A percentile compares a stretch with the other conserved stretches of the same genome.
Evolutionary conservation across 2,329 filamentous ascomycete genomes (phyloP).

Genomic region (Leptographium wingfieldii): DNA sequence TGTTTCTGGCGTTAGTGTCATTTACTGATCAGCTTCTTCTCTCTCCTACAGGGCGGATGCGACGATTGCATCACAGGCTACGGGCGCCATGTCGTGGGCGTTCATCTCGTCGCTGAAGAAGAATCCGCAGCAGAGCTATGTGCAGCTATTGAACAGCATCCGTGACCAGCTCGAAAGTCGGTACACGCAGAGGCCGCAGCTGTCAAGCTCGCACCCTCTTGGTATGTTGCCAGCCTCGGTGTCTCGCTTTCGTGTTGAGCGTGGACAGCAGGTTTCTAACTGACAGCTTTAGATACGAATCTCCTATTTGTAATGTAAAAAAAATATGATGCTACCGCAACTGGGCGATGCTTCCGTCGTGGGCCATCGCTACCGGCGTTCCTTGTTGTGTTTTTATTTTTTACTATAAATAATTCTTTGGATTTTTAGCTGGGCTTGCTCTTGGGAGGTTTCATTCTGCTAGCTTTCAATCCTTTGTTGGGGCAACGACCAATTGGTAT

Average conservation of each 20-base stretch:
- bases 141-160: slow-evolving; percentile 91
- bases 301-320: slow-evolving; percentile 50
- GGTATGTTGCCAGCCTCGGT: slow-evolving; percentile 42
- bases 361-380: not conserved
- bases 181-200: slow-evolving; percentile 89
- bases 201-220: slow-evolving; percentile 92
- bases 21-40: not conserved
- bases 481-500: not conserved
- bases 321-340: not conserved
- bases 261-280: slow-evolving; percentile 11
- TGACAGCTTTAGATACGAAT: slow-evolving; percentile 39
- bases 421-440: not conserved
- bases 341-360: not conserved
- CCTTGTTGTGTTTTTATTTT: not conserved
- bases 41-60: slow-evolving; percentile 62
- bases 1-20: not conserved
- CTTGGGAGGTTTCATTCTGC: not conserved
- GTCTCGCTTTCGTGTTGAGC: slow-evolving; percentile 1
- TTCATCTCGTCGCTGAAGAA: slow-evolving; percentile 90
- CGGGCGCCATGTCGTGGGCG: slow-evolving; percentile 96
- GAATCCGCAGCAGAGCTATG: slow-evolving; percentile 96
- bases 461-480: not conserved
- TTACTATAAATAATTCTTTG: not conserved
- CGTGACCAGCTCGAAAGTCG: slow-evolving; percentile 79
- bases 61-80: slow-evolving; percentile 80